Evolutionary conservation across 1,139 yeast species (phyloP), one percentile per base, ranked within the genome.

Genomic region (Taiozyma sp.): DNA sequence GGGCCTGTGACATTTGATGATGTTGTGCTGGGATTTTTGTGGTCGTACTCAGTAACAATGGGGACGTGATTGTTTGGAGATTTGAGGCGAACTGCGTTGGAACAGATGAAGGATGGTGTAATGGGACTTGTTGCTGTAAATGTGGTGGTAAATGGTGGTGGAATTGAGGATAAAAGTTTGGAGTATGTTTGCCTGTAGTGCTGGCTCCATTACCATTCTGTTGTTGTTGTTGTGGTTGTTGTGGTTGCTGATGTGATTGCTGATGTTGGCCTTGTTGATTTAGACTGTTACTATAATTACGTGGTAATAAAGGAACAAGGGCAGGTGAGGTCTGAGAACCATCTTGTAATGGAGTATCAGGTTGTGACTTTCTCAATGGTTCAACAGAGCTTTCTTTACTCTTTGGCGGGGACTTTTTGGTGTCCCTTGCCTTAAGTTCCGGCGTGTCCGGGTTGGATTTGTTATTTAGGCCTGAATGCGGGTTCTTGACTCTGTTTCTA

Each of bases 1-100:
- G 67, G 10, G 62, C 65, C 14, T 62, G 65, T 3, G 62, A 54
- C 5, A 58, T 54, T 36, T 51, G 62, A 24, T 58, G 58, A 24
- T 50, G 56, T 2, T 52, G 54, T 3, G 67, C 57, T 56, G 64
- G 57, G 56, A 61, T 54, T 62, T 70, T 53, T 56, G 82, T 68
- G 53, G 80, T 61, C 1, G 70, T 61, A n/a, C 67, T 62, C 42
- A 83, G 71, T 53, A 83, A 67, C 51, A 83, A 70, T 0, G 89
- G 89, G 13, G 87, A 82, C 0, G 88, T 83, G 52, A 83, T 83
- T 47, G 83, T 67, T 57, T 79, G 80, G 52, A 83, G 68, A 43
- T 84, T 84, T 0, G 86, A 81, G 36, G 87, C 87, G 72, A 81
- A 83, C 61, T 82, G 87, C 1, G 87, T 79, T 24, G 89, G 89